Conservation (phyloP, 305 asterid species). For the Fraxinus sp. region DNA sequence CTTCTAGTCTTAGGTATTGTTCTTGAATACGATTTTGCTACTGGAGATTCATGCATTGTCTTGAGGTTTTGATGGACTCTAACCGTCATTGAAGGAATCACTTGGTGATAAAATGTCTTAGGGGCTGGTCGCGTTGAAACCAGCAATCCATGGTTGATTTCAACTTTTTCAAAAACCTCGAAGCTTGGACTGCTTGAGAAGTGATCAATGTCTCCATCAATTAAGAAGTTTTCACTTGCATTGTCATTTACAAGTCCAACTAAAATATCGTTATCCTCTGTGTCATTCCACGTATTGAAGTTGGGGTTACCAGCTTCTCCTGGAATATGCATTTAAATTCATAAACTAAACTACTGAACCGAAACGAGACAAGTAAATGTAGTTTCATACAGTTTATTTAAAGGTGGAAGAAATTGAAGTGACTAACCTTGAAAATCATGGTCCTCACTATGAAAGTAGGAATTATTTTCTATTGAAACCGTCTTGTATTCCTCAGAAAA, state of each 20-base stretch:
- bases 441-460: conserved; percentile 29
- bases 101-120: conserved; percentile 67
- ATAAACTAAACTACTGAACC: neutral
- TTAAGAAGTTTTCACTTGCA: conserved; percentile 49
- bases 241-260: conserved; percentile 37
- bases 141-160: conserved; percentile 69
- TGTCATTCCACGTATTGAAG: conserved; percentile 28
- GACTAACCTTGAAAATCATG: conserved; percentile 61
- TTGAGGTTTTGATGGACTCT: conserved; percentile 59
- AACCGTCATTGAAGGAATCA: conserved; percentile 72
- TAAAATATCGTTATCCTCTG: conserved; percentile 35
- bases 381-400: neutral
- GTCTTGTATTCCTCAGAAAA: conserved; percentile 62
- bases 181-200: conserved; percentile 61
- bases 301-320: conserved; percentile 53
- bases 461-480: conserved; percentile 56
- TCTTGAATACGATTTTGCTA: conserved; percentile 29
- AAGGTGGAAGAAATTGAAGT: neutral
- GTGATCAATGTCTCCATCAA: conserved; percentile 51
- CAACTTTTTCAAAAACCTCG: conserved; percentile 55
- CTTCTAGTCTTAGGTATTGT: neutral
- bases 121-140: conserved; percentile 76
- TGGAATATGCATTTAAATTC: conserved; percentile 21
- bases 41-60: conserved; percentile 26
- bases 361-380: neutral